Conservation (phyloP, 805 yeast genomes). For the Sugiyamaella americana region DNA sequence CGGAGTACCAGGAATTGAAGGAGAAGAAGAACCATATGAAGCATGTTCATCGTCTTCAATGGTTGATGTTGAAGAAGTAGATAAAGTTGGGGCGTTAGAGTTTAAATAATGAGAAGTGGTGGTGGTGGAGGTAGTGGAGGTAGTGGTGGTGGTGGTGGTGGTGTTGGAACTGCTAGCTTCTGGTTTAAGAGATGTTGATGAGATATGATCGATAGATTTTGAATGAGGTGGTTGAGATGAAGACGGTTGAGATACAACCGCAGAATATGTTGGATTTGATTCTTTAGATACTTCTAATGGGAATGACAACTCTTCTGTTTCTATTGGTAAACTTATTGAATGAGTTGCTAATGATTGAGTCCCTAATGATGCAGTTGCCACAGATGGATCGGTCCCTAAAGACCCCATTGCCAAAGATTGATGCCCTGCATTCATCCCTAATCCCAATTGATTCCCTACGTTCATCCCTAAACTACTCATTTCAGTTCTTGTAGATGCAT, state of each 20-base stretch:
- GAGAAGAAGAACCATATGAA: slow-evolving; percentile 8
- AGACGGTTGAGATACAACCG: background rate
- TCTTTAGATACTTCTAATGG: background rate
- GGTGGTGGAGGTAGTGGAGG: background rate
- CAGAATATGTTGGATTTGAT: background rate
- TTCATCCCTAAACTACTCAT: slow-evolving; percentile 19
- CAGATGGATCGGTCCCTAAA: background rate
- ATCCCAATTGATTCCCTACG: background rate
- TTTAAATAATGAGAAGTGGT: too few relatives aligned
- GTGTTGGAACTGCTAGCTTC: background rate
- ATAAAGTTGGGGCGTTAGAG: slow-evolving; percentile 1
- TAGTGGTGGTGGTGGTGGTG: slow-evolving; percentile 5
- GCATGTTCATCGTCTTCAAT: slow-evolving; percentile 12
- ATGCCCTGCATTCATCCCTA: background rate
- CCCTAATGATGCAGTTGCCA: background rate
- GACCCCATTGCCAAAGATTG: background rate
- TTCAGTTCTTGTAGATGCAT: slow-evolving; percentile 41
- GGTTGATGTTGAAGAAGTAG: background rate
- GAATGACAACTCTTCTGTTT: background rate
- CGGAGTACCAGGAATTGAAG: slow-evolving; percentile 22
- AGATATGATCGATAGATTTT: background rate
- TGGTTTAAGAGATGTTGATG: background rate
- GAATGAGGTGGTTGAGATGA: background rate
- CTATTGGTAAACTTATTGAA: background rate
- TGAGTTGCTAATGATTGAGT: background rate